These are phyloP conservation scores for Marvania coccoides DNA, from an alignment of 139 green algal species.

Conservation along the genomic window DNA sequence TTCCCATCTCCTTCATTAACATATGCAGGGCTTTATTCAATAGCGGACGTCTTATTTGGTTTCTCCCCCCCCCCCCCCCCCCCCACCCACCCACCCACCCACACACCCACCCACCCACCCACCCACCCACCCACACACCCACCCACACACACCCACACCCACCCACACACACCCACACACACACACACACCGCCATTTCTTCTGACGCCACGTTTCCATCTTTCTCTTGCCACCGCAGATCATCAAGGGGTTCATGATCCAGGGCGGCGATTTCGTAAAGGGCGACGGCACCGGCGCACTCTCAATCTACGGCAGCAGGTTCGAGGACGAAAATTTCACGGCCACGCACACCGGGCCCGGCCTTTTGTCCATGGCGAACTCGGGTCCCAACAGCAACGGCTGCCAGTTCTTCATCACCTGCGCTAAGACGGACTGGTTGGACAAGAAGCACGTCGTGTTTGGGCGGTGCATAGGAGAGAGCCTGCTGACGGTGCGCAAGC, in stretches of 20 bases:
- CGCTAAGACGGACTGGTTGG: conserved; percentile 88
- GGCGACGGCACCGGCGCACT: conserved; percentile 77
- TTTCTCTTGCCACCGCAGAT: conserved; percentile 27
- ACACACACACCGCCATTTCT: too few species aligned
- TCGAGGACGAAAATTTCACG: conserved; percentile 92
- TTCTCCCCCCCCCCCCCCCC: too few species aligned
- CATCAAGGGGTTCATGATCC: conserved; percentile 96
- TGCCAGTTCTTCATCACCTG: conserved; percentile 98
- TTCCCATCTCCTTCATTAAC: too few species aligned
- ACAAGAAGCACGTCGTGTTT: conserved; percentile 96
- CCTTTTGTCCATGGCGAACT: conserved; percentile 86
- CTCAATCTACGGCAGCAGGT: conserved; percentile 91
- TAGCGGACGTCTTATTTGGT: too few species aligned
- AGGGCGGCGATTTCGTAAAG: conserved; percentile 91
- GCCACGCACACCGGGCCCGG: conserved; percentile 91
- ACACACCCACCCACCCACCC: too few species aligned
- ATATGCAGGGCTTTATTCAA: too few species aligned
- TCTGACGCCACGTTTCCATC: too few species aligned
- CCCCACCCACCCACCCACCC: too few species aligned
- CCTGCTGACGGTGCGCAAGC: conserved; percentile 86
- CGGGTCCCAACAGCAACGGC: conserved; percentile 75
- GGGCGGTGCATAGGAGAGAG: conserved; percentile 77
- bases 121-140: too few species aligned
- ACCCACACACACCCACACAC: too few species aligned
- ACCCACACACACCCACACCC: too few species aligned